Percentiles rank a stretch among this genome's conserved stretches.
These are phyloP conservation scores for Chamaecrista fasciculata DNA, from an alignment of 306 rosid species.

Conservation along the genomic window DNA sequence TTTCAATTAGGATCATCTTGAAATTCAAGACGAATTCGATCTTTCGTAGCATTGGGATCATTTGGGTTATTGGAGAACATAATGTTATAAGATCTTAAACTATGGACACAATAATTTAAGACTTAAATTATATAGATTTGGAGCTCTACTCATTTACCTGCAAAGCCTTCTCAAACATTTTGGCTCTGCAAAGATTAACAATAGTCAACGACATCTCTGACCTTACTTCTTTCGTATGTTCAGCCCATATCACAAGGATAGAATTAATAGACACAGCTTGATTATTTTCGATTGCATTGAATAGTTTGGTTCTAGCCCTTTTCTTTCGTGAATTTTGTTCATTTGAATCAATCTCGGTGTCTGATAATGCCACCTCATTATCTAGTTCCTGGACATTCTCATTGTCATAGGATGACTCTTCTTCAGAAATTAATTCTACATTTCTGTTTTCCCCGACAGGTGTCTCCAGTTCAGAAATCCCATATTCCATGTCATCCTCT, in stretches of 20 bases:
- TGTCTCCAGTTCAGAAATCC: slow-evolving; percentile 52
- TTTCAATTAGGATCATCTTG: not conserved
- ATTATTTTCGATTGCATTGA: slow-evolving; percentile 40
- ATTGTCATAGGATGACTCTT: slow-evolving; percentile 37
- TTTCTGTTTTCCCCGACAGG: slow-evolving; percentile 24
- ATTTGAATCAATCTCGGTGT: slow-evolving; percentile 30
- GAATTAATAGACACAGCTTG: slow-evolving; percentile 44
- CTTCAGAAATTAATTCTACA: slow-evolving; percentile 36
- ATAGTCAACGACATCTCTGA: slow-evolving; percentile 44
- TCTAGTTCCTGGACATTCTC: slow-evolving; percentile 40
- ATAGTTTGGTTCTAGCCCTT: slow-evolving; percentile 36
- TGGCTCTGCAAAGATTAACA: slow-evolving; percentile 50
- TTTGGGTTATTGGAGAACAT: not conserved
- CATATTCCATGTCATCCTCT: slow-evolving; percentile 57
- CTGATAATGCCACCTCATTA: slow-evolving; percentile 48
- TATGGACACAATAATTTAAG: not conserved
- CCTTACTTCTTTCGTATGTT: slow-evolving; percentile 57
- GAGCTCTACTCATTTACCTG: slow-evolving; percentile 51
- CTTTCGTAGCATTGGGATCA: not conserved
- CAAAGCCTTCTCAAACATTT: slow-evolving; percentile 69
- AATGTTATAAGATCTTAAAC: not conserved
- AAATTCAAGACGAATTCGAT: not conserved
- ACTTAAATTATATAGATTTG: not conserved
- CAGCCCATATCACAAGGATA: slow-evolving; percentile 65
- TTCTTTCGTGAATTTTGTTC: slow-evolving; percentile 23